These are phyloP conservation scores for Lasiodiplodia citricola DNA, from an alignment of 2,329 filamentous ascomycete genomes.

Conservation along the genomic window DNA sequence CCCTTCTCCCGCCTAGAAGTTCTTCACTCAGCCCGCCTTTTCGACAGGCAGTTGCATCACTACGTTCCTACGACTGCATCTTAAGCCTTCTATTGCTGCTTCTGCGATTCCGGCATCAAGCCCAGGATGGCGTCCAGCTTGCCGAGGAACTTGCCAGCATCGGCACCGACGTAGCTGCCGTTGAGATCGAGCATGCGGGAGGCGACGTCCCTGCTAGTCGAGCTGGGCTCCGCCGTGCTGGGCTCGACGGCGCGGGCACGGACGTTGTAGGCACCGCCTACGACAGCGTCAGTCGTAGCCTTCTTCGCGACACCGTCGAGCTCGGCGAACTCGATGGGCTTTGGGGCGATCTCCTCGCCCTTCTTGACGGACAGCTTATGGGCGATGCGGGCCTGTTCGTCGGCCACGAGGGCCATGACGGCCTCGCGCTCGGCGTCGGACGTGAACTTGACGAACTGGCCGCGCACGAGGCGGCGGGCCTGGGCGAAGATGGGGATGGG, in stretches of 20 bases:
- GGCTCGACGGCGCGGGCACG: neutral
- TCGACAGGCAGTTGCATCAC: neutral
- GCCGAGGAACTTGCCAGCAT: conserved; percentile 1
- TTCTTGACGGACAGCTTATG: conserved; percentile 20
- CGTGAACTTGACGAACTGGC: conserved; percentile 26
- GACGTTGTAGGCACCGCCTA: conserved; percentile 12
- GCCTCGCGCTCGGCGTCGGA: conserved; percentile 20
- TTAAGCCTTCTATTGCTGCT: neutral
- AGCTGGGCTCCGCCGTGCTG: no score
- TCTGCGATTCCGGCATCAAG: neutral
- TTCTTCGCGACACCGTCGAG: neutral
- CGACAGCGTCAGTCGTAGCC: conserved; percentile 1
- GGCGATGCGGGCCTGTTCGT: conserved; percentile 11
- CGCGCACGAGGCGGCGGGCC: conserved; percentile 19
- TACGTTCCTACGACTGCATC: neutral
- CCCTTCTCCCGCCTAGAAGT: no score
- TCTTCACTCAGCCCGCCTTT: neutral
- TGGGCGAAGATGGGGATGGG: neutral
- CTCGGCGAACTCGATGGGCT: conserved; percentile 23
- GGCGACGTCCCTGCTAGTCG: neutral
- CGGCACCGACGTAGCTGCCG: conserved; percentile 9
- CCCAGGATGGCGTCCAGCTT: neutral
- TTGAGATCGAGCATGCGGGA: conserved; percentile 9
- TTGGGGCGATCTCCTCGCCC: conserved; percentile 19
- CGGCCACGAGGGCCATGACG: conserved; percentile 8